phyloP scores from a whole-genome alignment of 805 yeast genomes.

The Dipodascus albidus region DNA sequence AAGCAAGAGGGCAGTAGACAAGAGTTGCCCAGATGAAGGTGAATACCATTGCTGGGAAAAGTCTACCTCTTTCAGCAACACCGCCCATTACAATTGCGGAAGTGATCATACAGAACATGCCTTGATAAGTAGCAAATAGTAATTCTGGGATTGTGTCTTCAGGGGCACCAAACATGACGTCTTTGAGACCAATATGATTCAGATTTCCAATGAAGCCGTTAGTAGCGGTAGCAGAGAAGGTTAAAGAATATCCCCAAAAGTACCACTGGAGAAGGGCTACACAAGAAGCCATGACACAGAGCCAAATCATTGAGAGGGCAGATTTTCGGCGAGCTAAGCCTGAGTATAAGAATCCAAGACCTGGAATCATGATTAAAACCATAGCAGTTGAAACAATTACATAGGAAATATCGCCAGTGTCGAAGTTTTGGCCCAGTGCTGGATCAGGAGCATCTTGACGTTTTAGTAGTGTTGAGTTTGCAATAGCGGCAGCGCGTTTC shows the following conservation, averaged over 20 bases:
- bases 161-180: constrained; percentile 41
- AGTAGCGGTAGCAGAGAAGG: constrained; percentile 68
- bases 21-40: constrained; percentile 80
- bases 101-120: constrained; percentile 88
- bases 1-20: constrained; percentile 90
- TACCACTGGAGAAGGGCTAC: constrained; percentile 87
- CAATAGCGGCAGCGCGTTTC: background rate
- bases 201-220: constrained; percentile 85
- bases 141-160: constrained; percentile 59
- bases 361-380: constrained; percentile 90
- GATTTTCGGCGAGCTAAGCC: constrained; percentile 85
- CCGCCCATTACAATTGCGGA: constrained; percentile 87
- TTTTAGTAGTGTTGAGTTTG: background rate
- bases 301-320: constrained; percentile 81
- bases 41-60: constrained; percentile 74
- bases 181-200: constrained; percentile 68
- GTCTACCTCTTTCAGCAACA: constrained; percentile 84
- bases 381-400: constrained; percentile 30
- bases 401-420: constrained; percentile 30
- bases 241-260: constrained; percentile 95
- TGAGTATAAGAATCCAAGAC: constrained; percentile 82
- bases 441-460: constrained; percentile 2
- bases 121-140: constrained; percentile 76
- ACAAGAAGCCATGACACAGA: constrained; percentile 58
- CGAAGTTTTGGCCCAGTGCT: constrained; percentile 15